Conservation (phyloP, 176 grass and related monocot species). For the Oropetium thomaeum region DNA sequence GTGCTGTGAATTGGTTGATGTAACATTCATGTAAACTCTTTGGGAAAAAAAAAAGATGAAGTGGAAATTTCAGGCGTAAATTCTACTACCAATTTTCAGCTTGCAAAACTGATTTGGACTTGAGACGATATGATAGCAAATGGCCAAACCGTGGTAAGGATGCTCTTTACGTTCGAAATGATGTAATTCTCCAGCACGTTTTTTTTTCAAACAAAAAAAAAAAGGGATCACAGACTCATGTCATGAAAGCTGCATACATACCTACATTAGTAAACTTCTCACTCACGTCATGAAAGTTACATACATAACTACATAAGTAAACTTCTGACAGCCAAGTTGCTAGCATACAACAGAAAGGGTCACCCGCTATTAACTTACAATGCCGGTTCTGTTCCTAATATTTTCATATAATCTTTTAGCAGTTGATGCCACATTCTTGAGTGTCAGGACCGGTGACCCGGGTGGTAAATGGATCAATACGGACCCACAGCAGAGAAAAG, state of each 20-base stretch:
- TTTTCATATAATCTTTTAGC: constrained; percentile 26
- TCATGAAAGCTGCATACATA: no score
- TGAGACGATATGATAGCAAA: no score
- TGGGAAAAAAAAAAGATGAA: background rate
- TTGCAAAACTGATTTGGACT: background rate
- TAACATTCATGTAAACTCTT: background rate
- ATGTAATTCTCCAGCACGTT: background rate
- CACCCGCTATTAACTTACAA: constrained; percentile 32
- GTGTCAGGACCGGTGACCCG: constrained; percentile 59
- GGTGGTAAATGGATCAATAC: constrained; percentile 72
- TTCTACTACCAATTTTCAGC: background rate
- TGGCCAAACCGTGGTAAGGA: background rate
- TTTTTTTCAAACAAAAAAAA: no score
- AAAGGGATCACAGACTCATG: no score
- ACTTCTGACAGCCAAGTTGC: constrained; percentile 15
- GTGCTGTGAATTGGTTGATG: background rate
- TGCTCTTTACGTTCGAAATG: background rate
- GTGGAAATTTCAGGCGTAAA: background rate
- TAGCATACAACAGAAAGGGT: constrained; percentile 19
- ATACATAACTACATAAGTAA: constrained; percentile 29
- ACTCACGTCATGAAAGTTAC: constrained; percentile 22
- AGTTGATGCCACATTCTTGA: constrained; percentile 65
- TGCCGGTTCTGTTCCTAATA: constrained; percentile 4
- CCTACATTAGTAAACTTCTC: no score
- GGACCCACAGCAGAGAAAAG: constrained; percentile 76